Evolutionary conservation across 768 basidiomycete genomes (phyloP), one percentile per base, ranked within the genome.

Genomic region (Agrocybe pediades): DNA sequence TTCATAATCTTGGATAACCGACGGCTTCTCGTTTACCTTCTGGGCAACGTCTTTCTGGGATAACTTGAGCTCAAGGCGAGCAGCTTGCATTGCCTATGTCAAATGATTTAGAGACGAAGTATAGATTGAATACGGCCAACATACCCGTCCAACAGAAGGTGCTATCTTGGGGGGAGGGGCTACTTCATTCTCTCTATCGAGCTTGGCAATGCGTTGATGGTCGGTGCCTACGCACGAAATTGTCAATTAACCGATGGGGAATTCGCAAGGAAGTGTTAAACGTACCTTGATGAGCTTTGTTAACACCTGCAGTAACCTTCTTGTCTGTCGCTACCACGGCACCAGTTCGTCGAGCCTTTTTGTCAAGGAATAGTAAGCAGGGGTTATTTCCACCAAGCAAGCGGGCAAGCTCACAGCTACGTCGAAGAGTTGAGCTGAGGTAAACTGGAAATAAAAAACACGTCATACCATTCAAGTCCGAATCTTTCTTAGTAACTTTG

Each of bases 171-270:
- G 61, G 43, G 95, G 95, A 6, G 95, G 94, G 8, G 94, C 92
- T 20, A 96, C 94, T 65, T 96, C 95, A 69, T 98, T 95, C 62
- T 97, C 93, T 41, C 92, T 85, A 71, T 95, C 95, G 40, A 98
- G 86, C 66, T 95, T 95, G 21, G 90, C 94, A 67, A 95, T 95
- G 51, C 84, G 85, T 67, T 94, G 92, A 74, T 96, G 93, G 73
- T 98, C 95, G 58, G 92, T 90, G 29, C 90, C 92, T 95, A 33
- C n/a, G 25, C 24, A 48, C 16, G 21, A 24, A 21, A 41, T 17
- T 11, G 20, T 16, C 54, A 24, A 49, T 41, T 21, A 11, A 6
- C 17, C 29, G 17, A 30, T 41, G 1, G 23, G 33, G 15, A 23
- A 20, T 15, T 25, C 26, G 30, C 20, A 3, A 41, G 40, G 15